Evolutionary conservation across 2,329 filamentous ascomycete species (phyloP), one percentile per base, ranked within the genome.

Genomic region (Pestalotiopsis sp.): DNA sequence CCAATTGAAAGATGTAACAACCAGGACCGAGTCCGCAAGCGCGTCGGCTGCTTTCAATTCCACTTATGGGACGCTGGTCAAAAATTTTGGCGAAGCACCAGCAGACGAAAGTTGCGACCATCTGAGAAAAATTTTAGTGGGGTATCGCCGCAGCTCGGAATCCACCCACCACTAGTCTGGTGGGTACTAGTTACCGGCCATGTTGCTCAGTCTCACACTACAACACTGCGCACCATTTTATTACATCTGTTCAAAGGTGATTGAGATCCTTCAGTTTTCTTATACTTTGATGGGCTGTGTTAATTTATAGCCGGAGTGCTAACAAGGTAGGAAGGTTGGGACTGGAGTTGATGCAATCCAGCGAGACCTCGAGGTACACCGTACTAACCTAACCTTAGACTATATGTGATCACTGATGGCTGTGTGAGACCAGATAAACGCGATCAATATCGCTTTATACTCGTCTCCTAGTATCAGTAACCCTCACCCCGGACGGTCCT

Each of bases 401-500:
- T 35, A 35, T 7, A 35, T 35, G 30, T 35, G 30, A 35, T 35
- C 30, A 35, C 30, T 35, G 30, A 35, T 35, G 30, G 30, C 30
- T 35, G 30, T 35, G 30, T 35, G 9, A 35, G 30, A 35, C 30
- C 30, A 35, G 30, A 35, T 35, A 9, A 35, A 35, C 30, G 6
- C 30, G 30, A 35, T 35, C 30, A 35, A 1, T 9, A 35, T 35
- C 30, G 30, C 30, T 35, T 35, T 35, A 35, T 35, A 35, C 30
- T 58, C 20, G 17, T 22, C 11, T 13, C 22, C 11, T 26, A 24
- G 14, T 26, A 20, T 63, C 26, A 63, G 11, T n/a, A 63, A 20
- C 67, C 68, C 57, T 72, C 68, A 7, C 70, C 71, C 11, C 65
- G 67, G 58, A 78, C 70, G 10, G 77, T 75, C 68, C 74, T 76